phyloP scores from a whole-genome alignment of 78 protist species.

The Protostelium mycophagum region DNA sequence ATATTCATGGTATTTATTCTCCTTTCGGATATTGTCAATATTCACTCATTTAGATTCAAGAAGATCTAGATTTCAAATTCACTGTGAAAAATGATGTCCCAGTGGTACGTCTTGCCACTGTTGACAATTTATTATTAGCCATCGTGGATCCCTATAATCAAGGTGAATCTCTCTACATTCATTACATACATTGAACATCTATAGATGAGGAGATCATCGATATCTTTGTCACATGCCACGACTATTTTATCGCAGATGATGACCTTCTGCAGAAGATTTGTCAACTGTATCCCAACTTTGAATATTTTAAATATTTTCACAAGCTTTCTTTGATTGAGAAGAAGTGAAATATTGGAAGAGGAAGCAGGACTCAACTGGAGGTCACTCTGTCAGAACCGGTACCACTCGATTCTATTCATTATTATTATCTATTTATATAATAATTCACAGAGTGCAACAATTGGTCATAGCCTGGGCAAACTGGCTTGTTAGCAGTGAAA shows the following conservation, averaged over 20 bases:
- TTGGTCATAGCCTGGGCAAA: not conserved
- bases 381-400: not conserved
- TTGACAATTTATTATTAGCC: not conserved
- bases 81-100: not conserved
- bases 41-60: too few relatives aligned
- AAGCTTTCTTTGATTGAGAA: not conserved
- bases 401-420: not conserved
- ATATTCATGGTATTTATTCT: not conserved
- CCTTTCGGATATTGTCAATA: too few relatives aligned
- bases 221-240: not conserved
- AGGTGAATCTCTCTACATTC: not conserved
- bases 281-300: not conserved
- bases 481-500: too few relatives aligned
- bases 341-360: not conserved
- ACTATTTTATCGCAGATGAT: not conserved
- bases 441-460: not conserved
- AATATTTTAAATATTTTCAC: not conserved
- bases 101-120: not conserved
- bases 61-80: not conserved
- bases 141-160: not conserved
- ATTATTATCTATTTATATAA: too few relatives aligned
- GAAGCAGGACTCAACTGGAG: not conserved
- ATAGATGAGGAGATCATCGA: not conserved
- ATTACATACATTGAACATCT: not conserved
- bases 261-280: not conserved